Evolutionary conservation across 2,329 filamentous ascomycete species (phyloP).

Genomic region (Phialemoniopsis sp.): DNA sequence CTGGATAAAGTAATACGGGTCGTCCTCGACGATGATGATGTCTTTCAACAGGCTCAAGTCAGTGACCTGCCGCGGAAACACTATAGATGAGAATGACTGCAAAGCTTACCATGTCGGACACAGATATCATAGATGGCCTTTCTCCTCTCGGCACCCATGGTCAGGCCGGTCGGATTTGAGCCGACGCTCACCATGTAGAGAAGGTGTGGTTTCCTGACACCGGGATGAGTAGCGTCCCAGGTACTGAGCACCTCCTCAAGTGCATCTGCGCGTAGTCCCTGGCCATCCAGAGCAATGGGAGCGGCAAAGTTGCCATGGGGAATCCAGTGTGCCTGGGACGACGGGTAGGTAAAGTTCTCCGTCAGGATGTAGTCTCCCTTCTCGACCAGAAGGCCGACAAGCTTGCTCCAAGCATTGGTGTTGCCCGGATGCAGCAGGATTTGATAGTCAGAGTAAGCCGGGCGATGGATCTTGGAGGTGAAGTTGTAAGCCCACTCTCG

Average conservation of each 20-base stretch:
- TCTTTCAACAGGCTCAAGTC: conserved; percentile 5
- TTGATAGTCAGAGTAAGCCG: conserved; percentile 12
- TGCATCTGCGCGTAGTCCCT: conserved; percentile 16
- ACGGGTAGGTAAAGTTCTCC: conserved; percentile 24
- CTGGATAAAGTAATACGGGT: conserved; percentile 39
- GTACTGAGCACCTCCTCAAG: conserved; percentile 12
- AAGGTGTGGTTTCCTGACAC: conserved; percentile 5
- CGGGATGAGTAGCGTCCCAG: conserved; percentile 14
- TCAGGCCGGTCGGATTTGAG: conserved; percentile 68
- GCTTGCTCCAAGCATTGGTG: conserved; percentile 24
- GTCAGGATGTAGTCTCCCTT: conserved; percentile 19
- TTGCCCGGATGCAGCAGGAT: conserved; percentile 20
- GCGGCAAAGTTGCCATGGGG: conserved; percentile 17
- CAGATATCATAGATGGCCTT: conserved; percentile 49
- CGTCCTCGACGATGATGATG: conserved; percentile 63
- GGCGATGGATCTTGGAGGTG: conserved; percentile 13
- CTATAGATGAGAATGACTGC: conserved; percentile 10
- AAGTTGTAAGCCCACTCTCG: conserved; percentile 8
- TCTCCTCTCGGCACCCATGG: conserved; percentile 52
- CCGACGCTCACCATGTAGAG: conserved; percentile 41
- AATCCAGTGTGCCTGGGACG: conserved; percentile 22
- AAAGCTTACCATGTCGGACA: conserved; percentile 25
- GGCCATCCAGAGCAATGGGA: conserved; percentile 17
- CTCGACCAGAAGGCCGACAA: conserved; percentile 21
- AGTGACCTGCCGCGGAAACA: too few species aligned